A percentile compares a stretch with the other conserved stretches of the same genome.
These are phyloP conservation scores for Nicotiana knightiana DNA, from an alignment of 257 asterid species.

Conservation along the genomic window DNA sequence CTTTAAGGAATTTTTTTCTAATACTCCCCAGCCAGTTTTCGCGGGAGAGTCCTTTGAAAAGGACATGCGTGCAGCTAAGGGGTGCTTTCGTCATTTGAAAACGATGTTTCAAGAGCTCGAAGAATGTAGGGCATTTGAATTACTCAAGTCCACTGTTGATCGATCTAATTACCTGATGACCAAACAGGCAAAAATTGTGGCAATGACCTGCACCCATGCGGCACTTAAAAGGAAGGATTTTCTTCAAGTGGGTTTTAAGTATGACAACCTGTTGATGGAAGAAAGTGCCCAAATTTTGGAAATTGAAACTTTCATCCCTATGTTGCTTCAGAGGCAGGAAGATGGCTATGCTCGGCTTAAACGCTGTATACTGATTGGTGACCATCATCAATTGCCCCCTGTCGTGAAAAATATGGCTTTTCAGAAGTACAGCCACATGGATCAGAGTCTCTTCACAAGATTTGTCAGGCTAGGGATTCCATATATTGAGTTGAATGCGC, in stretches of 20 bases:
- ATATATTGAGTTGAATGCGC: slow-evolving; percentile 95
- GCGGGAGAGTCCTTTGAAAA: slow-evolving; percentile 64
- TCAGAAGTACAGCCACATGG: slow-evolving; percentile 99
- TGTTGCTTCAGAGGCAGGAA: slow-evolving; percentile 99
- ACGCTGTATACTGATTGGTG: slow-evolving; percentile 97
- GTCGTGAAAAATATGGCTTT: slow-evolving; percentile 99
- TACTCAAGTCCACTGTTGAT: slow-evolving; percentile 94
- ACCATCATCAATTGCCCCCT: slow-evolving; percentile 98
- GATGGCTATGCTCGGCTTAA: slow-evolving; percentile 98
- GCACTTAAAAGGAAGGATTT: slow-evolving; percentile 97
- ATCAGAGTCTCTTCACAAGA: slow-evolving; percentile 95
- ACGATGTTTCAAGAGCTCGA: slow-evolving; percentile 98
- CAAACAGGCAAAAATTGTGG: slow-evolving; percentile 96
- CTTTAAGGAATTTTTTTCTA: slow-evolving; percentile 79
- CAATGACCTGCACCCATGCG: slow-evolving; percentile 99
- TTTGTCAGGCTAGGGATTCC: slow-evolving; percentile 96
- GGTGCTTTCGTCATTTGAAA: slow-evolving; percentile 88
- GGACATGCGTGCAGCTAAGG: slow-evolving; percentile 92
- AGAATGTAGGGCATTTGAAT: slow-evolving; percentile 97
- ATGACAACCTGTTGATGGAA: slow-evolving; percentile 94
- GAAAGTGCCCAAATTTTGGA: slow-evolving; percentile 99
- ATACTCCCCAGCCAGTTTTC: slow-evolving; percentile 71
- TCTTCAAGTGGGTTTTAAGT: slow-evolving; percentile 83
- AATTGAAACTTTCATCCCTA: slow-evolving; percentile 94
- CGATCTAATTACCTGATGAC: slow-evolving; percentile 91